A percentile compares a stretch with the other conserved stretches of the same genome.
These are phyloP conservation scores for Xylariaceae sp. DNA, from an alignment of 2,329 filamentous ascomycete genomes.

Conservation along the genomic window DNA sequence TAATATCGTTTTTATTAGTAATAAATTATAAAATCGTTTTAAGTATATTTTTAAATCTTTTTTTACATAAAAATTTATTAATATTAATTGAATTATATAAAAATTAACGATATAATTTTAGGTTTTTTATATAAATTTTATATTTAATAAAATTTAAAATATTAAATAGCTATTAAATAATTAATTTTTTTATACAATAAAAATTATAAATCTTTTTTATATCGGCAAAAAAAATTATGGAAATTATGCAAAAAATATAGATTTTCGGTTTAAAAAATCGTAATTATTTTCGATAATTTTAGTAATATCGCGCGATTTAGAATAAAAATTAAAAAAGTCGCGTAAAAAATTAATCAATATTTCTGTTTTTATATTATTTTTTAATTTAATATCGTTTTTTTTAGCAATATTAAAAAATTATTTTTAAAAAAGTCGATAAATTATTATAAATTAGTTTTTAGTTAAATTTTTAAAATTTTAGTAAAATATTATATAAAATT, in stretches of 20 bases:
- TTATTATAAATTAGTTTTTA: not conserved
- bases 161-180: not conserved
- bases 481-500: not conserved
- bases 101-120: too few species aligned
- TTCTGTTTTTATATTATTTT: not conserved
- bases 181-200: not conserved
- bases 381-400: not conserved
- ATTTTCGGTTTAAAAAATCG: not conserved
- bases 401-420: not conserved
- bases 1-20: too few species aligned
- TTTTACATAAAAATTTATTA: too few species aligned
- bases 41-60: too few species aligned
- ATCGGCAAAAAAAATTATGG: not conserved
- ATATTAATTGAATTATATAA: too few species aligned
- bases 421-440: not conserved
- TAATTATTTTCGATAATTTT: not conserved
- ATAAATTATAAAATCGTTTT: too few species aligned
- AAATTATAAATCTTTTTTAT: not conserved
- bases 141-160: conserved; percentile 4
- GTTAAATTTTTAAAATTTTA: too few species aligned
- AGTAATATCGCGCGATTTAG: not conserved
- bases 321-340: too few species aligned
- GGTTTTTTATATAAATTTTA: conserved; percentile 5
- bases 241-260: not conserved
- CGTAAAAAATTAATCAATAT: not conserved